Base-by-base conservation (phyloP, 345 rosid species). In the Eucalyptus tenuipes region DNA sequence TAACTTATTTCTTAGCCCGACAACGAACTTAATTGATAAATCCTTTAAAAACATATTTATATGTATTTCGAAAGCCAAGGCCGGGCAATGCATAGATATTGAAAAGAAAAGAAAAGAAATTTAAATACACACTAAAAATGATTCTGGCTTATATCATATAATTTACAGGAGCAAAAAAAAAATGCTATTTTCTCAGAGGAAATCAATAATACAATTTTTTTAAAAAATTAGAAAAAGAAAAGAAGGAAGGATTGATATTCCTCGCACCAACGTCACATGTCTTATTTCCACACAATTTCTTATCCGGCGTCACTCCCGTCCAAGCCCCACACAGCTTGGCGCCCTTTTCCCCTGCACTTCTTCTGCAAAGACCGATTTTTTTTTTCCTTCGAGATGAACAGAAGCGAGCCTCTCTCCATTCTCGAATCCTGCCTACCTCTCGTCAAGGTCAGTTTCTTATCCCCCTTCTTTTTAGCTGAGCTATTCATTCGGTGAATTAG, bases 251-350 rank as follows among this genome's bases (percentile, higher is more conserved):
- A 71, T 29, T 27, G 68, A 61, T 13, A 27, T 13, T 2, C 24
- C 5, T 88, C 37, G 37, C 22, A 85, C 57, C 86, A 88, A 93
- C 96, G 95, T 92, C 87, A 20, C 37, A 49, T 44, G 89, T 57
- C 89, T 92, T 16, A 75, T 82, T 88, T 90, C 96, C 96, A 93
- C 94, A 93, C 92, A 88, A 89, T 90, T 87, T 89, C 94, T 75
- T 92, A 92, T 91, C 92, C 93, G 86, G 66, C 29, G 53, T 82
- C 82, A 5, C 88, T 45, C 49, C 75, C 89, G 82, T 88, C 88
- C 92, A 79, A 59, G 59, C 53, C 91, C 50, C 87, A 49, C 50
- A 33, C 88, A 47, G 40, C 59, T 91, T 92, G 92, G 88, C 94
- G 91, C 92, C 87, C 82, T 89, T 88, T 91, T 82, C 20, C 87